Conservation (phyloP, 441 rosid genomes). For the Euphorbia schlechtendalii region DNA sequence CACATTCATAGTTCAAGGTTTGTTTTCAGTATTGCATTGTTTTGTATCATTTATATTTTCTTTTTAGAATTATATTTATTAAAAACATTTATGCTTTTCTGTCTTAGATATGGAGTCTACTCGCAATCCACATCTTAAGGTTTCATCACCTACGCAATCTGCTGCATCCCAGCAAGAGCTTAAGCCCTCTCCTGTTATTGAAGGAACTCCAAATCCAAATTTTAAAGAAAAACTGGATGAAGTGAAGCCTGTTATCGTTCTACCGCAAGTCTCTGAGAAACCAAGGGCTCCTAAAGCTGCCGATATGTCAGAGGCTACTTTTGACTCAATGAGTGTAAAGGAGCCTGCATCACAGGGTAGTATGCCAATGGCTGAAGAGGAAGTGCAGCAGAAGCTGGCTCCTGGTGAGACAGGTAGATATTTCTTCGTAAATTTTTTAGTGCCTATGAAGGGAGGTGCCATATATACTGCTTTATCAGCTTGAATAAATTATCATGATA, state of each 20-base stretch:
- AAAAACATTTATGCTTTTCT: constrained; percentile 12
- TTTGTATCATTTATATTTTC: background rate
- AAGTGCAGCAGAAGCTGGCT: constrained; percentile 78
- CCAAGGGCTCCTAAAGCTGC: constrained; percentile 37
- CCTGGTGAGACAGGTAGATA: constrained; percentile 73
- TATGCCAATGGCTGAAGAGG: constrained; percentile 68
- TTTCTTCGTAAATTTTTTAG: constrained; percentile 7
- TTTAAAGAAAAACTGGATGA: constrained; percentile 31
- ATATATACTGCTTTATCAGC: background rate
- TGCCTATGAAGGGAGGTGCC: background rate
- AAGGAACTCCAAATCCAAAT: constrained; percentile 29
- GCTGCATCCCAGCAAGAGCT: constrained; percentile 79
- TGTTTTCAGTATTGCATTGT: constrained; percentile 12
- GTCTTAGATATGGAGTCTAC: constrained; percentile 88
- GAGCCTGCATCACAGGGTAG: constrained; percentile 78
- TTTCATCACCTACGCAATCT: constrained; percentile 76
- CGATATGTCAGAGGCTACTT: constrained; percentile 75
- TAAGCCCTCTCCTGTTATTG: constrained; percentile 32
- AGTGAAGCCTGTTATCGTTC: constrained; percentile 40
- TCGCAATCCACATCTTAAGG: constrained; percentile 66
- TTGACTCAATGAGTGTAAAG: constrained; percentile 58
- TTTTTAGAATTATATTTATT: constrained; percentile 4
- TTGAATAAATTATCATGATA: background rate
- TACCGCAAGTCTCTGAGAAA: constrained; percentile 41
- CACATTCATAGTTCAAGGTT: constrained; percentile 83